phyloP scores from a whole-genome alignment of 2,329 filamentous ascomycete species.

The Penicillium italicum region DNA sequence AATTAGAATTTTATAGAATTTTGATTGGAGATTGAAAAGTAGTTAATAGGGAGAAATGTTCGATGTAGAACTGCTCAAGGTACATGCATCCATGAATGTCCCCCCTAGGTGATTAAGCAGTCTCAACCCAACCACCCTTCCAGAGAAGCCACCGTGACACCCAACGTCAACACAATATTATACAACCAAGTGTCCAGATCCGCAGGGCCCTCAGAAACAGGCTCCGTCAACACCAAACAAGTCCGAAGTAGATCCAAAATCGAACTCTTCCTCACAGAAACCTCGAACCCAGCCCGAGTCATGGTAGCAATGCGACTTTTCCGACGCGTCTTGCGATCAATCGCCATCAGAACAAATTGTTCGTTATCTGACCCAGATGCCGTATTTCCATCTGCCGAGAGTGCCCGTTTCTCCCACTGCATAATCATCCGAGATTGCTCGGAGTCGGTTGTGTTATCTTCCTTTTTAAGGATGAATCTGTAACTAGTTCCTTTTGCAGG shows the following conservation, averaged over 20 bases:
- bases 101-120: background rate
- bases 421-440: slow-evolving; percentile 16
- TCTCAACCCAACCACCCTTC: slow-evolving; percentile 26
- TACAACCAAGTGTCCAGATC: slow-evolving; percentile 26
- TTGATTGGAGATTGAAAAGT: background rate
- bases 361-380: slow-evolving; percentile 6
- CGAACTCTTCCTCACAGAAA: slow-evolving; percentile 26
- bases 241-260: slow-evolving; percentile 21
- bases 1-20: background rate
- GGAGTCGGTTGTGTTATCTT: background rate
- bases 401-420: slow-evolving; percentile 21
- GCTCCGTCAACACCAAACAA: slow-evolving; percentile 17
- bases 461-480: slow-evolving; percentile 13
- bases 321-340: slow-evolving; percentile 19
- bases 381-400: background rate
- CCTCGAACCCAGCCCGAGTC: slow-evolving; percentile 20
- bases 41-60: background rate
- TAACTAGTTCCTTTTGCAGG: slow-evolving; percentile 12
- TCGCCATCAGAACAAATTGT: slow-evolving; percentile 21
- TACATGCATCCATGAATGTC: background rate
- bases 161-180: slow-evolving; percentile 31
- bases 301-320: slow-evolving; percentile 24
- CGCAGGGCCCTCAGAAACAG: slow-evolving; percentile 10
- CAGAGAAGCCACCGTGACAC: slow-evolving; percentile 28
- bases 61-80: background rate